Evolutionary conservation across 208 protist species (phyloP), one percentile per base, ranked within the genome.

Genomic region (Leishmania arabica): DNA sequence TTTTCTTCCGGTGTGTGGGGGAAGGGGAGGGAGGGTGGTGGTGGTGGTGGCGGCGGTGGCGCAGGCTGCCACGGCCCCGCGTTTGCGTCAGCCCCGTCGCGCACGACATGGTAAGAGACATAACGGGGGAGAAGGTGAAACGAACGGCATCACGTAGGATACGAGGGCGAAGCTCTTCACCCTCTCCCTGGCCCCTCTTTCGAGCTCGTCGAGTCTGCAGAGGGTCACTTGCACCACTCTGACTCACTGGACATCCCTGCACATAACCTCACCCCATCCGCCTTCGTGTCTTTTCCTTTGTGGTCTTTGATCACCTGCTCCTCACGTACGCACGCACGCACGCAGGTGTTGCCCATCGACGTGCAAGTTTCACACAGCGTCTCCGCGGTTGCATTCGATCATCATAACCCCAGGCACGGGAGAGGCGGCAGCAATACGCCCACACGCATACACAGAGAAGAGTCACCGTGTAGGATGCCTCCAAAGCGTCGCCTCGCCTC

Each of bases 401-500:
- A 66, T 31, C 24, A 21, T 31, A 21, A 3, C 42, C 34, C 4
- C 37, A 42, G 66, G 40, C 6, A 56, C 70, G 45, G 24, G 47
- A 58, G 70, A 31, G 27, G 70, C 40, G 24, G 15, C 68, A 51
- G 64, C 19, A 19, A 54, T n/a, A 37, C 27, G 2, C 70, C 34
- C 7, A 58, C 71, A 34, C 49, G 24, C 49, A 54, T 9, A 75
- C 71, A 8, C 49, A 24, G 45, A 37, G 47, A 53, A 34, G n/a
- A 60, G 49, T 60, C 42, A n/a, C 42, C 68, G 68, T 72, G 68
- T 31, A 17, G 68, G 68, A 95, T 95, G 92, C 86, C 89, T 21
- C 87, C 90, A 21, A 95, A 93, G 88, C 89, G 91, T 66, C 86
- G 82, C 47, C 74, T 85, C 45, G 69, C 65, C 72, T 77, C 76